Evolutionary conservation across 2,329 filamentous ascomycete genomes (phyloP), one percentile per base, ranked within the genome.

Genomic region (Fusarium ambrosium): DNA sequence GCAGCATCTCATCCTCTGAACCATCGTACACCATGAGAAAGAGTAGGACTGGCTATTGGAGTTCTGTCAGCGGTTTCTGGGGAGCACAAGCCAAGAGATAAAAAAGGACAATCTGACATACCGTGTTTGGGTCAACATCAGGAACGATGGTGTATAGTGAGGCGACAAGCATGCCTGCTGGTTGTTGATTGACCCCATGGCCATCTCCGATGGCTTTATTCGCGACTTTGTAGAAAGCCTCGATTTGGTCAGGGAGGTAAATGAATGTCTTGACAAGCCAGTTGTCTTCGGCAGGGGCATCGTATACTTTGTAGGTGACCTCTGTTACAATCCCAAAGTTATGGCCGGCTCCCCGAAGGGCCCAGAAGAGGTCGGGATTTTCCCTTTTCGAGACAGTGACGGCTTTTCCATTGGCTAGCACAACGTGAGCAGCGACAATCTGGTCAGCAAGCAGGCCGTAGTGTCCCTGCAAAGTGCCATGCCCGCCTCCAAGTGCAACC

Each of bases 281-380:
- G 4, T 76, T 51, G 48, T 77, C 77, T 13, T 82, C 83, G 58
- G 83, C 72, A 14, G 69, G 72, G 20, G 73, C 56, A 51, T 84
- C 82, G 8, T 70, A 68, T 8, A 48, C 60, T 7, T 65, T 56
- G n/a, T 83, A 59, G 24, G 80, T 68, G 24, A 51, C 7, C 64
- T 78, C 22, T 4, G 80, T 81, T 2, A 81, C 80, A 14, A 84
- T 81, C 27, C 79, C 82, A 55, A 83, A 83, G 62, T 82, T 82
- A 29, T 80, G 79, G 0, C 82, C 82, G 13, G 79, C 80, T 8
- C 82, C 82, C 41, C 77, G 73, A 22, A 82, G 78, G 2, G 77
- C 82, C 82, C 82, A 84, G 68, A 81, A 84, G 11, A 84, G 77
- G 55, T 84, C 82, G 7, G 69, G 59, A 16, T 56, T 62, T 32